A percentile compares a stretch with the other conserved stretches of the same genome.
phyloP scores from a whole-genome alignment of 2,329 filamentous ascomycete genomes.

The Achaetomium macrosporum region DNA sequence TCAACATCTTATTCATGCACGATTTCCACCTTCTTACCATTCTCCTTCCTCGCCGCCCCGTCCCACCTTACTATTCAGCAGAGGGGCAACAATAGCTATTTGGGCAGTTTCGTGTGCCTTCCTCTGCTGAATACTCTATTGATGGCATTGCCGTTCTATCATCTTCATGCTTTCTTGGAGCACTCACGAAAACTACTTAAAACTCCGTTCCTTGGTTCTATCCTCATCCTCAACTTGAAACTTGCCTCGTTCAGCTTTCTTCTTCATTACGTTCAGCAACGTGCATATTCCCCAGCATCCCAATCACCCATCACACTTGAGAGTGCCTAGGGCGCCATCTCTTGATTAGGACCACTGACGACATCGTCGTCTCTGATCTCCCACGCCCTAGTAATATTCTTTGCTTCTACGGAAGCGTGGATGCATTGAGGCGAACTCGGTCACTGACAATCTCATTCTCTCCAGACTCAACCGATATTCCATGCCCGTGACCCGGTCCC shows the following conservation, averaged over 20 bases:
- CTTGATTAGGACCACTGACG: neutral
- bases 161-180: neutral
- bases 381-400: conserved; percentile 3
- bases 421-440: neutral
- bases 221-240: conserved; percentile 1
- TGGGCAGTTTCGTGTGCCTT: neutral
- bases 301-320: neutral
- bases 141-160: neutral
- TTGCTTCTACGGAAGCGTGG: neutral
- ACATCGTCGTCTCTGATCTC: neutral
- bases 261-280: neutral
- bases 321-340: neutral
- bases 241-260: neutral
- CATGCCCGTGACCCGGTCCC: conserved; percentile 75
- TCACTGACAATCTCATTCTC: conserved; percentile 7
- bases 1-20: neutral
- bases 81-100: conserved; percentile 8
- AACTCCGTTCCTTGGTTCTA: neutral
- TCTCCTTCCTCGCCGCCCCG: too few species aligned
- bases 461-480: conserved; percentile 81
- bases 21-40: neutral
- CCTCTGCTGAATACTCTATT: conserved; percentile 1
- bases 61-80: too few species aligned
- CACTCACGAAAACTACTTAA: neutral
- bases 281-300: neutral